These are phyloP conservation scores for Thuidium tamariscinum DNA, from an alignment of 225 moss, liverwort and hornwort genomes.

Conservation along the genomic window DNA sequence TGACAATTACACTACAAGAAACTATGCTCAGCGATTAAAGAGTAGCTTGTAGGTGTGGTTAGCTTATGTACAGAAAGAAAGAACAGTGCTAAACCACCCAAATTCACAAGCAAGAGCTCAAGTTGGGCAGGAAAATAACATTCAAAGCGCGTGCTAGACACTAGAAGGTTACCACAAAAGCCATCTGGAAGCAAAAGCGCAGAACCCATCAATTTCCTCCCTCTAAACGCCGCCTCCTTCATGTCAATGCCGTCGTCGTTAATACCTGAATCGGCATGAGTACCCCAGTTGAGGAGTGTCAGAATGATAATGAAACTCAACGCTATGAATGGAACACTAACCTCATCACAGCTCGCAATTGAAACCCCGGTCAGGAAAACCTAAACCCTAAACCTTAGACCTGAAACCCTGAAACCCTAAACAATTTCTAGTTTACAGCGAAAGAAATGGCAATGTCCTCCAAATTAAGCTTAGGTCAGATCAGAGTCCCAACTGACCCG, in stretches of 20 bases:
- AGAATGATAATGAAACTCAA: not conserved
- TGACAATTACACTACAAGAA: not conserved
- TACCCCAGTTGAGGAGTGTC: not conserved
- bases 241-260: constrained; percentile 39
- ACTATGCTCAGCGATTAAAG: too few relatives aligned
- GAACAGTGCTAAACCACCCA: not conserved
- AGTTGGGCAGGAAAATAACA: not conserved
- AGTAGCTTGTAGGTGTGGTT: not conserved
- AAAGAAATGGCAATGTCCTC: not conserved
- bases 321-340: not conserved
- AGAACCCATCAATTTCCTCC: constrained; percentile 47
- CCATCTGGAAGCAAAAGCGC: constrained; percentile 29
- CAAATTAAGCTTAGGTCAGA: too few relatives aligned
- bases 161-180: constrained; percentile 20
- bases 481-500: constrained; percentile 6
- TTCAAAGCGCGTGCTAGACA: not conserved
- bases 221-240: constrained; percentile 41
- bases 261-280: constrained; percentile 13
- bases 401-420: too few relatives aligned
- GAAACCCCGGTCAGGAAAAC: not conserved
- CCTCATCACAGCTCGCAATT: not conserved
- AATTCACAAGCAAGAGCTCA: not conserved
- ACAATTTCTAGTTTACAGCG: too few relatives aligned
- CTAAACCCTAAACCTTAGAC: too few relatives aligned
- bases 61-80: not conserved